phyloP scores from a whole-genome alignment of 2,329 filamentous ascomycete genomes.

The Fusarium napiforme region DNA sequence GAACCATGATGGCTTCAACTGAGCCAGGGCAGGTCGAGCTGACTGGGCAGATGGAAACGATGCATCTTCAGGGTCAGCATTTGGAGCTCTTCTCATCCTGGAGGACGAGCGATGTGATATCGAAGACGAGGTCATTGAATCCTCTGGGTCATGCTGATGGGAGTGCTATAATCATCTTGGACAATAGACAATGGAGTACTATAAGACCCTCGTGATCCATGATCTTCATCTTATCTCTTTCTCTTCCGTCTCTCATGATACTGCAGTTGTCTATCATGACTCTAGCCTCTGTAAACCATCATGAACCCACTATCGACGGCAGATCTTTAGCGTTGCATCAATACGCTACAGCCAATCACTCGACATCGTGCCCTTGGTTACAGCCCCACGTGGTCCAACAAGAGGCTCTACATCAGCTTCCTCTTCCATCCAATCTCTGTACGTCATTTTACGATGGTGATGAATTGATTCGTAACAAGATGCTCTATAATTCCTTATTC shows the following conservation, averaged over 20 bases:
- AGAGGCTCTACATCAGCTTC: constrained; percentile 11
- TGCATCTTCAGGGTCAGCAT: constrained; percentile 22
- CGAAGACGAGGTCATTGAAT: constrained; percentile 33
- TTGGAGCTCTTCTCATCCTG: constrained; percentile 24
- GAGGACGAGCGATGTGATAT: constrained; percentile 20
- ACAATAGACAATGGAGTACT: neutral
- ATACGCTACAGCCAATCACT: constrained; percentile 39
- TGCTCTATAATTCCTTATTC: neutral
- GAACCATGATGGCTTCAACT: neutral
- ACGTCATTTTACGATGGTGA: neutral
- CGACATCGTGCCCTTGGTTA: constrained; percentile 30
- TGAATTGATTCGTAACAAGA: constrained; percentile 16
- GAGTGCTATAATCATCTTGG: neutral
- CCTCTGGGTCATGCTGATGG: neutral
- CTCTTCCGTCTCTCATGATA: neutral
- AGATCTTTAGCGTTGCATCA: constrained; percentile 7
- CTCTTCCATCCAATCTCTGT: constrained; percentile 5
- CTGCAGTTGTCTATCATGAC: neutral
- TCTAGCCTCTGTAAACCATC: neutral
- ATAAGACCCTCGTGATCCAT: neutral
- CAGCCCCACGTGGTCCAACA: constrained; percentile 34
- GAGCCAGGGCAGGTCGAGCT: neutral
- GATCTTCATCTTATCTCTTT: neutral
- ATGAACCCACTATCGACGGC: neutral
- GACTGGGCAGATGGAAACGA: constrained; percentile 12